phyloP scores from a whole-genome alignment of 2,329 filamentous ascomycete genomes.

The Aspergillus pseudoglaucus region DNA sequence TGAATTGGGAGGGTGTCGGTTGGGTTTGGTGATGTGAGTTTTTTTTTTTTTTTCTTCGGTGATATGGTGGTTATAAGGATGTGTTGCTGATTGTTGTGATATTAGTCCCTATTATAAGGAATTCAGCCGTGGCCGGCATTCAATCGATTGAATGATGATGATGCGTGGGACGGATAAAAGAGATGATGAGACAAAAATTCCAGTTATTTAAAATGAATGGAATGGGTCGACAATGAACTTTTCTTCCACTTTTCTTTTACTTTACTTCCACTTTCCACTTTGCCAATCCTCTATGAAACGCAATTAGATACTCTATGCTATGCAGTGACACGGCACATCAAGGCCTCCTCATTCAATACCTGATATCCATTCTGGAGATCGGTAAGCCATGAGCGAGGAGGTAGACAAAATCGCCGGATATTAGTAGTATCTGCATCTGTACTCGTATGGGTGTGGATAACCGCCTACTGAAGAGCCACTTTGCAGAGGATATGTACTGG shows the following conservation, averaged over 20 bases:
- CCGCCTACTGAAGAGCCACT: conserved; percentile 59
- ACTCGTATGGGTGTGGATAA: conserved; percentile 1
- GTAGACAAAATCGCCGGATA: conserved; percentile 12
- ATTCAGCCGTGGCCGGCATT: too few species aligned
- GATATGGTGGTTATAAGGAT: too few species aligned
- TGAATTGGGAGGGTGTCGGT: conserved; percentile 8
- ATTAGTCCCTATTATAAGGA: not conserved
- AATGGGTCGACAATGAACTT: not conserved
- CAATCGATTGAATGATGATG: not conserved
- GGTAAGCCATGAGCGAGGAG: conserved; percentile 1
- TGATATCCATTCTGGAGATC: not conserved
- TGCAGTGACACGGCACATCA: conserved; percentile 34
- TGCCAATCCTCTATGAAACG: not conserved
- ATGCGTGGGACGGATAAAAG: not conserved
- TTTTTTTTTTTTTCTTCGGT: not conserved
- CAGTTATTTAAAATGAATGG: not conserved
- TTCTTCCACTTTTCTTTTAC: not conserved
- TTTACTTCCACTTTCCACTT: not conserved
- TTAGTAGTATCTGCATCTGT: conserved; percentile 3
- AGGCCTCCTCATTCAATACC: conserved; percentile 36
- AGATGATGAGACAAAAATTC: not conserved
- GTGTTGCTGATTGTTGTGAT: too few species aligned
- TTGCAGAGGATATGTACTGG: conserved; percentile 51
- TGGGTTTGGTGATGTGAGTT: conserved; percentile 23
- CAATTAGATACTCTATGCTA: not conserved